phyloP scores from a whole-genome alignment of 768 basidiomycete species.

The Agrocybe chaxingu region DNA sequence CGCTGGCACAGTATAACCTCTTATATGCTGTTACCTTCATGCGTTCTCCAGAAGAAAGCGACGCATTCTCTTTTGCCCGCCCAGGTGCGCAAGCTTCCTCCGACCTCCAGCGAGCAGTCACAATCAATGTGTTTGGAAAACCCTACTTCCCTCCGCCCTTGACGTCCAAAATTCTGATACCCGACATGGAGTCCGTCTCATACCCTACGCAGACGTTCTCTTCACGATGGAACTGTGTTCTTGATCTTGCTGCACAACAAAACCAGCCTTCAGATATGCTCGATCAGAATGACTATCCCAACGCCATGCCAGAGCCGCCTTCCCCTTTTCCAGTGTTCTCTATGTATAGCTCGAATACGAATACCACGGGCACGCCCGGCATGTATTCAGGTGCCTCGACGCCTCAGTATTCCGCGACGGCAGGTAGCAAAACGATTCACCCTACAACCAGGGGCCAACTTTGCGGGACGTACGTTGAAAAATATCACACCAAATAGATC shows the following conservation, averaged over 20 bases:
- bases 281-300: constrained; percentile 34
- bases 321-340: constrained; percentile 68
- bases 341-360: constrained; percentile 16
- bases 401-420: constrained; percentile 38
- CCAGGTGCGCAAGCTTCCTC: constrained; percentile 19
- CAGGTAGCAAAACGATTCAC: constrained; percentile 55
- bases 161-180: constrained; percentile 14
- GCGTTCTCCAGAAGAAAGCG: constrained; percentile 57
- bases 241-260: constrained; percentile 62
- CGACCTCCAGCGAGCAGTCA: constrained; percentile 72
- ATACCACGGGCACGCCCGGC: constrained; percentile 12
- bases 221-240: constrained; percentile 87
- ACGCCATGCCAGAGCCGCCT: constrained; percentile 67
- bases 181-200: constrained; percentile 15
- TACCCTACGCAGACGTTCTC: constrained; percentile 77
- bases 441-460: constrained; percentile 20
- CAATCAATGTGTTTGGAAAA: constrained; percentile 75
- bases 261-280: constrained; percentile 24
- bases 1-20: constrained; percentile 82
- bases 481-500: constrained; percentile 18
- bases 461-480: constrained; percentile 21
- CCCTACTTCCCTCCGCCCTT: constrained; percentile 45
- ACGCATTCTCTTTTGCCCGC: constrained; percentile 34
- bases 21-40: constrained; percentile 88
- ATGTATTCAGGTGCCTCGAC: constrained; percentile 15